phyloP scores from a whole-genome alignment of 495 filamentous ascomycete species.

The Tuber aestivum region DNA sequence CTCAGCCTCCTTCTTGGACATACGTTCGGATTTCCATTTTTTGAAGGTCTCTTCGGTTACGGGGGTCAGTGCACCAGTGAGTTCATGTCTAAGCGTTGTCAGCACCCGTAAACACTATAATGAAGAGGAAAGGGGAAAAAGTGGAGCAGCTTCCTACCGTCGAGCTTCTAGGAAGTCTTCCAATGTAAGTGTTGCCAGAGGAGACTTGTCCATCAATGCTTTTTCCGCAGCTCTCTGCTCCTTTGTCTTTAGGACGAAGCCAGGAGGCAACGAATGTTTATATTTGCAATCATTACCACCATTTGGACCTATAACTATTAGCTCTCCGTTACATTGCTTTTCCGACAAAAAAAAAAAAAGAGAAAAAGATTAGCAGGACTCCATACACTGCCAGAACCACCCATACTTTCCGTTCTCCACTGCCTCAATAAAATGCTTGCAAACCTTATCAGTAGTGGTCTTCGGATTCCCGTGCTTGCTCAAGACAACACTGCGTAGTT shows the following conservation, averaged over 20 bases:
- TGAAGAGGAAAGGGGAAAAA: neutral
- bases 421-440: slow-evolving; percentile 97
- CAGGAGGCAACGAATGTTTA: slow-evolving; percentile 86
- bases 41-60: slow-evolving; percentile 88
- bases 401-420: slow-evolving; percentile 98
- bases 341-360: neutral
- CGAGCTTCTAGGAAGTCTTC: slow-evolving; percentile 97
- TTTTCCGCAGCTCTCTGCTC: slow-evolving; percentile 95
- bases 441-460: slow-evolving; percentile 96
- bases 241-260: slow-evolving; percentile 97
- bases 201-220: slow-evolving; percentile 93
- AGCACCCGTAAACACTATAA: slow-evolving; percentile 8
- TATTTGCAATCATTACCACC: slow-evolving; percentile 98
- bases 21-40: slow-evolving; percentile 87
- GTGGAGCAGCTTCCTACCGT: slow-evolving; percentile 51
- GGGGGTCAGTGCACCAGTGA: slow-evolving; percentile 83
- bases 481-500: slow-evolving; percentile 78
- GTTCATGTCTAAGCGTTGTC: slow-evolving; percentile 50
- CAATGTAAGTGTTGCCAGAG: slow-evolving; percentile 85
- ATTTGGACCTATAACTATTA: slow-evolving; percentile 56
- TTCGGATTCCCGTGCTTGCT: slow-evolving; percentile 96
- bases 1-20: slow-evolving; percentile 93
- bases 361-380: neutral
- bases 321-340: slow-evolving; percentile 4
- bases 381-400: slow-evolving; percentile 87